Evolutionary conservation across 495 filamentous ascomycete species (phyloP), one percentile per base, ranked within the genome.

Genomic region (Tuber aestivum): DNA sequence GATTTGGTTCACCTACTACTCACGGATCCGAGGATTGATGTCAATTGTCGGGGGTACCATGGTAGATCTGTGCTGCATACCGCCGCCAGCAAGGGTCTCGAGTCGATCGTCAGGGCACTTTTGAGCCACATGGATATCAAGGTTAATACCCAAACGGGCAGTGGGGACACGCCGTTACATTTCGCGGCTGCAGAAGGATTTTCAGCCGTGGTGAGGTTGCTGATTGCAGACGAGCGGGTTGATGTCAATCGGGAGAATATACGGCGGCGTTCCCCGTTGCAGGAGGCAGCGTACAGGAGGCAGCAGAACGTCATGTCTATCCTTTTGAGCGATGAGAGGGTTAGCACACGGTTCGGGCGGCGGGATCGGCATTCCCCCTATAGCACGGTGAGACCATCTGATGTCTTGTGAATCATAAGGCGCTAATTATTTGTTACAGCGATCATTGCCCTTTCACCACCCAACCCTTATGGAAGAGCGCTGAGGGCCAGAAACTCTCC

Each of bases 1-100:
- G 32, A 69, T 35, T 32, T 73, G 41, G 50, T 65, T 38, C 40
- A 41, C 20, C 16, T 75, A 23, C 70, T 75, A 7, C 70, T 75
- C 6, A 37, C 45, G 21, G 45, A 50, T 50, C 45, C 45, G 0
- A 50, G 45, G 45, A 50, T n/a, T 50, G 45, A 50, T n/a, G 23
- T 50, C 45, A 50, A 50, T 50, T 50, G 21, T 21, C 45, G 21
- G 45, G 45, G 45, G 8, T 50, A 23, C 21, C 45, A 50, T 50
- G 45, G 45, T 9, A n/a, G 4, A n/a, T 23, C 45, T 0, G 45
- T n/a, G 21, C 45, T 50, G 45, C 45, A 50, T n/a, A 6, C 23
- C 21, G 45, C 45, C 20, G 45, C 45, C 3, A 1, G 21, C 45
- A 23, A 50, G 21, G 45, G 45, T 23, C 45, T 50, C 8, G 45